These are phyloP conservation scores for Vaccinium macrocarpon DNA, from an alignment of 148 eudicot genomes.

Conservation along the genomic window DNA sequence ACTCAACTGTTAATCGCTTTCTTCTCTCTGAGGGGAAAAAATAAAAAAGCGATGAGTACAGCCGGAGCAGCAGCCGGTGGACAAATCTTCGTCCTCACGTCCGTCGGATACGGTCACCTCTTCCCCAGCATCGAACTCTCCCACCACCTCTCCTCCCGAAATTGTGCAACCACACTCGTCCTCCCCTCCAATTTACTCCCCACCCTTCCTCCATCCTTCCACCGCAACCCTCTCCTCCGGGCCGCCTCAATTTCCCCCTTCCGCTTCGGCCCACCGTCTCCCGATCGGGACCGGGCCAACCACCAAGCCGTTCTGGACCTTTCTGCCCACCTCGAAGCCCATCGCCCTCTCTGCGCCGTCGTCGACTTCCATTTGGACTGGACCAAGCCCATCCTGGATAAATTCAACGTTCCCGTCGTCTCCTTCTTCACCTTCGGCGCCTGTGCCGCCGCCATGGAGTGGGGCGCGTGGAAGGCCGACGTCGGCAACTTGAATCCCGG, in stretches of 20 bases:
- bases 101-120: constrained; percentile 18
- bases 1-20: too few relatives aligned
- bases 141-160: constrained; percentile 6
- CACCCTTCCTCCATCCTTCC: constrained; percentile 9
- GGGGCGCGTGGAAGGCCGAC: constrained; percentile 19
- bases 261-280: background rate
- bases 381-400: background rate
- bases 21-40: too few relatives aligned
- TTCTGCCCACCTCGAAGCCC: background rate
- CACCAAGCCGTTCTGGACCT: background rate
- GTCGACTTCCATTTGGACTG: background rate
- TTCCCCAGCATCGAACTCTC: constrained; percentile 18
- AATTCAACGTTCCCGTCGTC: constrained; percentile 12
- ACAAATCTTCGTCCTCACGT: constrained; percentile 13
- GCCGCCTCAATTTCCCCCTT: constrained; percentile 1
- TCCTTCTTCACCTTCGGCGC: constrained; percentile 25
- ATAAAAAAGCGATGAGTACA: background rate
- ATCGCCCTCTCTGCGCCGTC: constrained; percentile 15
- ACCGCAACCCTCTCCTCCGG: constrained; percentile 1
- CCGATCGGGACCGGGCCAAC: background rate
- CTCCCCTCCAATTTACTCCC: constrained; percentile 15
- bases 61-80: background rate
- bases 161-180: constrained; percentile 11
- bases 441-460: constrained; percentile 26
- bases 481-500: constrained; percentile 2